These are phyloP conservation scores for Gracilaria gracilis DNA, from an alignment of 23 red algal species.

Conservation along the genomic window DNA sequence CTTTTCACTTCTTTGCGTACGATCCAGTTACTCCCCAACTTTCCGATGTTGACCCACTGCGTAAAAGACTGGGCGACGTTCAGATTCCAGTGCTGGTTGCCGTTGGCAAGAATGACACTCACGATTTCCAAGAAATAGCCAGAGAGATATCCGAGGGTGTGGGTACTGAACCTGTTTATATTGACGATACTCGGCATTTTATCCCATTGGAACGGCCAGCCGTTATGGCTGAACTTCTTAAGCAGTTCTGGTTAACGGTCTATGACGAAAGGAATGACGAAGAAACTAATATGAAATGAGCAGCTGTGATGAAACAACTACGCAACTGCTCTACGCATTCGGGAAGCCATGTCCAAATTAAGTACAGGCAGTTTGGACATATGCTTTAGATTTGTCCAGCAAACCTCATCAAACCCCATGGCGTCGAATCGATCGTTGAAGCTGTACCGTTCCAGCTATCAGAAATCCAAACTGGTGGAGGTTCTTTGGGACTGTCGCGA, in stretches of 20 bases:
- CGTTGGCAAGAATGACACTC: slow-evolving; percentile 54
- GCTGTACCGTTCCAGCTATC: not conserved
- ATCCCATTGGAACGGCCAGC: slow-evolving; percentile 1
- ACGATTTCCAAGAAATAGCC: slow-evolving; percentile 51
- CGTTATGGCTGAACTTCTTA: not conserved
- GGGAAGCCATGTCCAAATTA: too few relatives aligned
- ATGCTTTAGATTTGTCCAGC: too few relatives aligned
- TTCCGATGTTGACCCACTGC: slow-evolving; percentile 15
- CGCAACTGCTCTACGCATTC: too few relatives aligned
- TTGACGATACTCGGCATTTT: slow-evolving; percentile 14
- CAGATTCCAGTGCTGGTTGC: slow-evolving; percentile 44
- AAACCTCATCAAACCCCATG: not conserved
- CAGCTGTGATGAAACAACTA: not conserved
- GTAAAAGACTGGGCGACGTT: slow-evolving; percentile 29
- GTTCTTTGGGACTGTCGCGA: not conserved
- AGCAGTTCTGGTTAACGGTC: slow-evolving; percentile 2
- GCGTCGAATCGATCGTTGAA: not conserved
- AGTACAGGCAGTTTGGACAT: too few relatives aligned
- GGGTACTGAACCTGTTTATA: not conserved
- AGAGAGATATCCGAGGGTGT: slow-evolving; percentile 47
- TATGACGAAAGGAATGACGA: not conserved
- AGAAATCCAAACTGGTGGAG: not conserved
- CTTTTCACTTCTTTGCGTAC: slow-evolving; percentile 50
- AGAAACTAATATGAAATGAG: not conserved
- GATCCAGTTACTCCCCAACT: slow-evolving; percentile 46